Conservation (phyloP, 2,329 filamentous ascomycete species). For the Sclerotinia trifoliorum region DNA sequence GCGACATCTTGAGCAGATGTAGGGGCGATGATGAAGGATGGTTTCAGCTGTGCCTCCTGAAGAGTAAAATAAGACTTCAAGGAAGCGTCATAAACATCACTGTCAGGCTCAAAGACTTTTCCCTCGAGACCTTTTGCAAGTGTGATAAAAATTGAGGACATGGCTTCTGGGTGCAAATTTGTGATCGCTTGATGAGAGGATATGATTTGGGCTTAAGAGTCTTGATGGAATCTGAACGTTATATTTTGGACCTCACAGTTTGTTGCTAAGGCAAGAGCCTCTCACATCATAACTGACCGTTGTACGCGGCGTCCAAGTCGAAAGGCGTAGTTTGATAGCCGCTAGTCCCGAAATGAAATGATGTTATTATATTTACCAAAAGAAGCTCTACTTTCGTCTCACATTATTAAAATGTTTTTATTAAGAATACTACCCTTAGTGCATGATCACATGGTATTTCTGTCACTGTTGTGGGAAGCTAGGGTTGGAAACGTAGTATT, state of each 20-base stretch:
- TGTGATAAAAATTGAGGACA: background rate
- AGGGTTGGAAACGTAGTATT: too few species aligned
- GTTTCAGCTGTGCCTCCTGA: conserved; percentile 27
- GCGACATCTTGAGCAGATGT: conserved; percentile 29
- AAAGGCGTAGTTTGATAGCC: too few species aligned
- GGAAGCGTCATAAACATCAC: background rate
- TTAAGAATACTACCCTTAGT: too few species aligned
- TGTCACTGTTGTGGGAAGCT: too few species aligned
- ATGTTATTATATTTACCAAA: too few species aligned
- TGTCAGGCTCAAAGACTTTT: background rate
- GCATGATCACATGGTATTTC: too few species aligned
- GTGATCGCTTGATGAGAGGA: background rate
- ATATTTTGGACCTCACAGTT: background rate
- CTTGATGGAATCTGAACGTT: background rate
- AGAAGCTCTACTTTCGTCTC: too few species aligned
- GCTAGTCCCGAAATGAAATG: too few species aligned
- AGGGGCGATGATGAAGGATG: conserved; percentile 32
- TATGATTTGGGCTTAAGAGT: background rate
- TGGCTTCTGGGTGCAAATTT: background rate
- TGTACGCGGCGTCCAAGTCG: background rate
- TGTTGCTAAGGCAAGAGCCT: background rate
- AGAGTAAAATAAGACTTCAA: conserved; percentile 1
- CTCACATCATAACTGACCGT: background rate
- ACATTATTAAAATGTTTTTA: too few species aligned
- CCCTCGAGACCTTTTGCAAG: background rate